A percentile compares a stretch with the other conserved stretches of the same genome.
Evolutionary conservation across 345 rosid genomes (phyloP).

Genomic region (Moricandia arvensis): DNA sequence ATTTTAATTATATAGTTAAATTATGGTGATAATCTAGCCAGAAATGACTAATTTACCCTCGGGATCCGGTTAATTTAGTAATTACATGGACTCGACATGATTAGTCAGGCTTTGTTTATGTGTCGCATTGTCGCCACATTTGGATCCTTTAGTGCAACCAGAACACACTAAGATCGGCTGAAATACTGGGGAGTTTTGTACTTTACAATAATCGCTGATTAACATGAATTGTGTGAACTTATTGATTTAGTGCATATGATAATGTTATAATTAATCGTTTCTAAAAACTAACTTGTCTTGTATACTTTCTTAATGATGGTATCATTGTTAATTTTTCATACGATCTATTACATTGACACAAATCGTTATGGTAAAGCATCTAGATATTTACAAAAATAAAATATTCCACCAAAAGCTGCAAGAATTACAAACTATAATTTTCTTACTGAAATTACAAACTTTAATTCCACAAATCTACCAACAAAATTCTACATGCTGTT

Average conservation of each 20-base stretch:
- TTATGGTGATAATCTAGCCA: background rate
- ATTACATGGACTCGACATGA: constrained; percentile 33
- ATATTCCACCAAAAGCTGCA: background rate
- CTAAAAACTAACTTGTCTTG: background rate
- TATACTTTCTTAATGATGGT: background rate
- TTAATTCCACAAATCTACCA: background rate
- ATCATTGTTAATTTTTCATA: background rate
- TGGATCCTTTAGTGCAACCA: constrained; percentile 27
- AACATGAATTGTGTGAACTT: background rate
- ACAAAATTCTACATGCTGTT: background rate
- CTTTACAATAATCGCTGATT: constrained; percentile 1
- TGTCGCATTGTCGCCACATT: constrained; percentile 37
- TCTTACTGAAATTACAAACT: too few species aligned
- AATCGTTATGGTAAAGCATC: background rate
- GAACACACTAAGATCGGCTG: constrained; percentile 33
- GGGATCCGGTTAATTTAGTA: constrained; percentile 19
- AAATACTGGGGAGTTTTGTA: background rate
- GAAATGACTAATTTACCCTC: constrained; percentile 27
- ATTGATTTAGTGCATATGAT: background rate
- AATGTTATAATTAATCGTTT: background rate
- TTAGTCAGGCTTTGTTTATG: constrained; percentile 41
- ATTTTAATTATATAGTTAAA: background rate
- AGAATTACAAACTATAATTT: background rate
- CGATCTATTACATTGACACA: background rate
- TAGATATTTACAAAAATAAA: background rate